Conservation (phyloP, 257 asterid species). For the Nicotiana undulata region DNA sequence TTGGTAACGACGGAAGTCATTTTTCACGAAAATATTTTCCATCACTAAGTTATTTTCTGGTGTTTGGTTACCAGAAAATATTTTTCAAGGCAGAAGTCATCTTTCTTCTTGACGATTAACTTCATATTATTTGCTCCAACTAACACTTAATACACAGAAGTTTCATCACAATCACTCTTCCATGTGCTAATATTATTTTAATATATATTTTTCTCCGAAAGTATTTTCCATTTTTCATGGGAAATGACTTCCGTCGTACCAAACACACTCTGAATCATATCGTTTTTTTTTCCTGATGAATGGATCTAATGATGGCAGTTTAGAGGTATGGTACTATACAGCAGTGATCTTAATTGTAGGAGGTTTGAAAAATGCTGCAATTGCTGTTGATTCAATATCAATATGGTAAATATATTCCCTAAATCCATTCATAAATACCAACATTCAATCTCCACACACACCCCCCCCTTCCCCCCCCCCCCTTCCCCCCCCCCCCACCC, state of each 20-base stretch:
- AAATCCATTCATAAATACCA: not conserved
- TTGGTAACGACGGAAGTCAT: not conserved
- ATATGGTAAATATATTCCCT: slow-evolving; percentile 26
- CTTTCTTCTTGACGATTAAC: too few species aligned
- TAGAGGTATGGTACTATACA: slow-evolving; percentile 39
- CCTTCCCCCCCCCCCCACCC: too few species aligned
- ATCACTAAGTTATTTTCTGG: not conserved
- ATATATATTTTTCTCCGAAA: not conserved
- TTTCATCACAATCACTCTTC: too few species aligned
- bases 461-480: too few species aligned
- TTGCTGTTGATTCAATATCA: slow-evolving; percentile 36
- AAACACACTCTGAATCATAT: not conserved
- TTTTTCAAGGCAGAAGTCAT: not conserved
- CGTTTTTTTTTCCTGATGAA: not conserved
- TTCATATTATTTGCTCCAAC: too few species aligned
- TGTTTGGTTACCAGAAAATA: not conserved
- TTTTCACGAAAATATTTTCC: not conserved
- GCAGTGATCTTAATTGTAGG: slow-evolving; percentile 40
- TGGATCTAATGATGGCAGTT: slow-evolving; percentile 15
- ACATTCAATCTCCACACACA: not conserved
- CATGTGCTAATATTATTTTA: too few species aligned
- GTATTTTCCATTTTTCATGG: not conserved
- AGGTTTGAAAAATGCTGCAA: slow-evolving; percentile 32
- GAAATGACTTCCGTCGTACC: not conserved
- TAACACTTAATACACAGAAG: too few species aligned